Evolutionary conservation across 2,329 filamentous ascomycete species (phyloP), one percentile per base, ranked within the genome.

Genomic region (Mollisiaceae sp.): DNA sequence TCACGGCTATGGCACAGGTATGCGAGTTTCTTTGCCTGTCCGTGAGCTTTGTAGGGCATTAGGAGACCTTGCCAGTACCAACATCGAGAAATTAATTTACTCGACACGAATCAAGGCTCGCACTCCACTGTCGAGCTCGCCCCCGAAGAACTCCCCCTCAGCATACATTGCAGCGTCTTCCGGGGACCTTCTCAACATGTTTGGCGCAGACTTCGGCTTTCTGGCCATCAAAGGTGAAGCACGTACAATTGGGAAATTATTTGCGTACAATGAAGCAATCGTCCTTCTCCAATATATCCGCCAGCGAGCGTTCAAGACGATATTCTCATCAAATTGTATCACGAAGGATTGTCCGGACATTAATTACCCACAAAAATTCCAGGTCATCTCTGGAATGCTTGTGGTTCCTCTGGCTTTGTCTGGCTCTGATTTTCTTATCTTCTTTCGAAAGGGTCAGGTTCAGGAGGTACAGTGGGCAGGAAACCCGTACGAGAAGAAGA

Each of bases 11-110:
- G 92, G 91, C 0, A 64, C 77, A 1, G 92, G 92, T 4, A 94
- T 94, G 91, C 85, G 93, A n/a, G 92, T 97, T 0, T 91, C 91
- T 0, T 95, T 97, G 72, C 92, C 93, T 0, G 92, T 96, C 56
- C 86, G 93, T 14, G 96, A 96, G 77, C 93, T 97, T 87, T 97
- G 93, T 76, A 88, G 92, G 6, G 80, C 96, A 9, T 86, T 97
- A 1, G 92, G 70, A 43, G 69, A 70, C 35, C 61, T 65, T 38
- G 69, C 69, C 15, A 65, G 62, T 22, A 69, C 64, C 2, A 67
- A 72, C 24, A 71, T 72, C 39, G 69, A 72, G 43, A 69, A 67
- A 36, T n/a, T 72, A 22, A 50, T 71, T 8, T 68, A 71, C 43
- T 32, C 63, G 1, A 60, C 57, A 24, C 59, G 67, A 12, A 64